phyloP scores from a whole-genome alignment of 2,329 filamentous ascomycete species.

The Colletotrichum agaves region DNA sequence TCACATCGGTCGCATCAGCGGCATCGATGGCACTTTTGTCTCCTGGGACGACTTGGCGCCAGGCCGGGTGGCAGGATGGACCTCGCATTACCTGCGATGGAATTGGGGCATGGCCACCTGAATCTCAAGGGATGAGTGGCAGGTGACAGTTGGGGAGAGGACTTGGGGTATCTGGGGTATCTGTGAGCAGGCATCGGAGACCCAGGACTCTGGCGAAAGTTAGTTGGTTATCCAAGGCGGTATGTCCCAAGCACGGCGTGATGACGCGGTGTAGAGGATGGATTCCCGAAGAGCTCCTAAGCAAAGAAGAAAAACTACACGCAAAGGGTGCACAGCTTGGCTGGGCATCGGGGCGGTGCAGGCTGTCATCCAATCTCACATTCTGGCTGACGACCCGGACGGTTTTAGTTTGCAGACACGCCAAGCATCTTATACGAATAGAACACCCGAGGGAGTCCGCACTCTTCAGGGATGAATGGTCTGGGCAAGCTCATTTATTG shows the following conservation, averaged over 20 bases:
- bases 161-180: not conserved
- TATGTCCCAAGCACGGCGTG: constrained; percentile 21
- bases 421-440: constrained; percentile 31
- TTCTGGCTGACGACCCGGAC: not conserved
- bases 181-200: not conserved
- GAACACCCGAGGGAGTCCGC: constrained; percentile 16
- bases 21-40: constrained; percentile 27
- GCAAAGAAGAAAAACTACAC: constrained; percentile 7
- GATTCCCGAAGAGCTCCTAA: not conserved
- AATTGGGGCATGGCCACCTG: not conserved
- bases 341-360: constrained; percentile 37
- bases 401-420: constrained; percentile 6
- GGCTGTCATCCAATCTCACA: constrained; percentile 32
- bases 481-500: constrained; percentile 32
- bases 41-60: constrained; percentile 19
- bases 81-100: not conserved
- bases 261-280: constrained; percentile 26
- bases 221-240: not conserved
- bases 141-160: not conserved
- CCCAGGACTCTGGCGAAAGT: constrained; percentile 1
- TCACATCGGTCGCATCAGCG: constrained; percentile 2
- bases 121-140: constrained; percentile 1
- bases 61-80: constrained; percentile 8
- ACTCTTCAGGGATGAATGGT: constrained; percentile 19
- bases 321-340: constrained; percentile 22